Base-by-base conservation (phyloP, 116 monocot species). In the Iris pallida region DNA sequence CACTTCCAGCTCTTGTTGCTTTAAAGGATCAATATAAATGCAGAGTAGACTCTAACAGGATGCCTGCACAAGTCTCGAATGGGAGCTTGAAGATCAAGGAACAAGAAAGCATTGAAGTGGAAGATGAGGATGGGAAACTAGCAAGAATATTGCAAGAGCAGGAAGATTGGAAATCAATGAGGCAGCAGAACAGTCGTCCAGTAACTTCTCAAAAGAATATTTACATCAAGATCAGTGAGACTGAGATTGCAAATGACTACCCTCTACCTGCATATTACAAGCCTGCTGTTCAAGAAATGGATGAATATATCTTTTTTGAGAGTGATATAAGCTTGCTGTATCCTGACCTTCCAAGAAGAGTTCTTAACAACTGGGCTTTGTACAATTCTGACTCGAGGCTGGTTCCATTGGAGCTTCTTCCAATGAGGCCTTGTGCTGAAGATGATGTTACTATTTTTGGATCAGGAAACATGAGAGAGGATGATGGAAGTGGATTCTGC, bases 371-470 rank as follows among this genome's bases (percentile, higher is more conserved):
- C 55, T 94, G 94, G 94, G 74, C 88, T 45, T 74, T 94, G 42
- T 94, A 94, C 73, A 94, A 94, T 75, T 85, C 85, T 16, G 94
- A 94, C 56, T 94, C 94, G 0, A 85, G 94, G 59, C 83, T 94
- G 70, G 88, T 94, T 83, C 77, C 94, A 0, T 75, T 94, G 47
- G 94, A 94, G 68, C 85, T 94, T 7, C 73, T 94, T 49, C 94
- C 94, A 20, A 94, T 94, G 94, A 90, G 81, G 58, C 79, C 88
- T 8, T 87, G 90, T 59, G 76, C 94, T 52, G 94, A 94, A 76
- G 75, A 73, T 73, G 94, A 94, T 81, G 77, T 88, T 3, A 71
- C 85, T 13, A 77, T 86, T 20, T 94, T 88, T 76, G 94, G 94
- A 47, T 94, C 94, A 20, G 94, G 94, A 14, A 62, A 60, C 42